These are phyloP conservation scores for Ascocoryne sarcoides DNA, from an alignment of 2,329 filamentous ascomycete genomes.

Conservation along the genomic window DNA sequence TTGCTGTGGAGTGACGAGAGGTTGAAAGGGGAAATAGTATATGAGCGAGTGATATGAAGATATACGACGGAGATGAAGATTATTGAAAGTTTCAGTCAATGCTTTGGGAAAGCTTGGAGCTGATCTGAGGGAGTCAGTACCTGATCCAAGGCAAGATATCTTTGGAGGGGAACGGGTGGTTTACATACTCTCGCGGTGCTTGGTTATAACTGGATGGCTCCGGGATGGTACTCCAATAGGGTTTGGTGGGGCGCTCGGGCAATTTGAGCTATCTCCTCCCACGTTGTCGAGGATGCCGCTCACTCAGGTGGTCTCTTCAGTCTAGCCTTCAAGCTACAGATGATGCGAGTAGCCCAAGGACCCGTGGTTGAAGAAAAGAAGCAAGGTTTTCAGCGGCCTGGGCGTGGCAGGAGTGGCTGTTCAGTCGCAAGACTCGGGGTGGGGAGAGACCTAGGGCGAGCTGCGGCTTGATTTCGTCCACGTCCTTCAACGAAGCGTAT, in stretches of 20 bases:
- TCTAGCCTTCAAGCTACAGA: conserved; percentile 9
- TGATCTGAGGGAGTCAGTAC: conserved; percentile 12
- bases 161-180: conserved; percentile 16
- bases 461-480: conserved; percentile 25
- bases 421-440: conserved; percentile 16
- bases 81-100: conserved; percentile 5
- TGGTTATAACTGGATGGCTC: conserved; percentile 13
- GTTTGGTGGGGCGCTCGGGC: conserved; percentile 23
- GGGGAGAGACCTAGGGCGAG: conserved; percentile 16
- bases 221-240: conserved; percentile 16
- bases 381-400: conserved; percentile 16
- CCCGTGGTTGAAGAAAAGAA: conserved; percentile 12
- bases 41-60: conserved; percentile 2
- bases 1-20: conserved; percentile 14
- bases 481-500: conserved; percentile 14
- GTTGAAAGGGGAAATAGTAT: conserved; percentile 4
- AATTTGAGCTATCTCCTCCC: conserved; percentile 14
- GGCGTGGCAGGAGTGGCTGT: conserved; percentile 12
- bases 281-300: conserved; percentile 16
- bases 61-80: conserved; percentile 4
- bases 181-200: conserved; percentile 24
- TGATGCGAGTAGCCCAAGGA: conserved; percentile 22
- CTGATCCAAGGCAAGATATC: background rate
- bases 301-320: conserved; percentile 15
- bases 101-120: conserved; percentile 22